These are phyloP conservation scores for Paraphoma chrysanthemicola DNA, from an alignment of 2,329 filamentous ascomycete species.

Conservation along the genomic window DNA sequence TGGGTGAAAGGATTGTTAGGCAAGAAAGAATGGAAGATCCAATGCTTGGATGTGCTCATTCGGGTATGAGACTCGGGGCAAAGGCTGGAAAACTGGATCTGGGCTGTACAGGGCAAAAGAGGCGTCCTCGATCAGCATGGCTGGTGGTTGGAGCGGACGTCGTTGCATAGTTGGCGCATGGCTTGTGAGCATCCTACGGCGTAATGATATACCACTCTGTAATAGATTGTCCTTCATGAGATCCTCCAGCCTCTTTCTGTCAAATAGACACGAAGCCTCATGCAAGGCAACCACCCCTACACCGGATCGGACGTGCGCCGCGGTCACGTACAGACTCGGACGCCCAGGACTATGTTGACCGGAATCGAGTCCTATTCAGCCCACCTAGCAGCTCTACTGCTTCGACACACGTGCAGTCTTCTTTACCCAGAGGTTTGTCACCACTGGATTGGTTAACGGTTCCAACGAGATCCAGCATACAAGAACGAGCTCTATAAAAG, in stretches of 20 bases:
- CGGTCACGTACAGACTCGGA: background rate
- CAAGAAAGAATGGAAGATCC: slow-evolving; percentile 85
- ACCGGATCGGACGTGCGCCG: background rate
- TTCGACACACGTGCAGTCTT: no score
- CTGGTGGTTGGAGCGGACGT: background rate
- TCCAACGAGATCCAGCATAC: no score
- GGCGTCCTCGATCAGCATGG: background rate
- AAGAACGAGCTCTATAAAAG: no score
- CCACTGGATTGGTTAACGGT: no score
- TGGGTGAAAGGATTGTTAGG: slow-evolving; percentile 86
- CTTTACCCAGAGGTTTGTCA: no score
- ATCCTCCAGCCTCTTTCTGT: background rate
- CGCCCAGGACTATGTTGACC: background rate
- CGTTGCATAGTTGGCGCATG: slow-evolving; percentile 25
- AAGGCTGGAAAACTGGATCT: background rate
- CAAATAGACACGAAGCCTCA: background rate
- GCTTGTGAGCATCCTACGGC: background rate
- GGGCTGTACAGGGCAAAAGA: background rate
- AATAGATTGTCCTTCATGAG: background rate
- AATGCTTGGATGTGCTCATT: slow-evolving; percentile 88
- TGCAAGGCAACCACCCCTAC: background rate
- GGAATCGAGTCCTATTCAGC: background rate
- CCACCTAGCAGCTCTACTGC: background rate
- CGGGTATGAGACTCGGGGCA: slow-evolving; percentile 56
- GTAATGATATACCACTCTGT: background rate